phyloP scores from a whole-genome alignment of 2,329 filamentous ascomycete species.

The Trichophyton schoenleinii region DNA sequence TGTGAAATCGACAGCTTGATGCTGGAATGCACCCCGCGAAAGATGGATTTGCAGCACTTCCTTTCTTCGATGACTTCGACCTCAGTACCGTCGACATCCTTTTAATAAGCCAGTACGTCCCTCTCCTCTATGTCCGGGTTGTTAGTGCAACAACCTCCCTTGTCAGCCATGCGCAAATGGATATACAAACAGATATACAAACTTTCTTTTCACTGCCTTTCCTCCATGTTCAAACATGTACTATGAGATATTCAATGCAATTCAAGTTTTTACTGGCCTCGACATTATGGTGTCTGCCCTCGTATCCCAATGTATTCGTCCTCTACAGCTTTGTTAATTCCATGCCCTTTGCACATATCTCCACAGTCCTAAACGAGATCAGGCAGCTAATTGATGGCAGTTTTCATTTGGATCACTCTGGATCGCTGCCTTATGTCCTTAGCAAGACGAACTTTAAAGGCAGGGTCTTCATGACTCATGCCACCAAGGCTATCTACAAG shows the following conservation, averaged over 20 bases:
- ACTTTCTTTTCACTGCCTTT: neutral
- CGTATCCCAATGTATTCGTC: neutral
- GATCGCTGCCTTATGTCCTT: conserved; percentile 91
- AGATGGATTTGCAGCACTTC: conserved; percentile 81
- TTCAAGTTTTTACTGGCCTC: neutral
- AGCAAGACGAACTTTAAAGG: conserved; percentile 97
- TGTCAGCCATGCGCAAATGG: neutral
- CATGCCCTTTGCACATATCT: neutral
- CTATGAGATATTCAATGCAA: conserved; percentile 6
- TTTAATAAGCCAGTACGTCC: conserved; percentile 94
- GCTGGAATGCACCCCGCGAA: conserved; percentile 95
- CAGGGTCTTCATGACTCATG: conserved; percentile 97
- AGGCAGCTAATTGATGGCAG: conserved; percentile 35
- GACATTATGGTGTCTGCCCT: neutral
- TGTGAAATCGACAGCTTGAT: conserved; percentile 57
- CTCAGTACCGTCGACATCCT: conserved; percentile 94
- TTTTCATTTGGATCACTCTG: conserved; percentile 98
- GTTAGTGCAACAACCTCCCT: neutral
- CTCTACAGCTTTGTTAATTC: neutral
- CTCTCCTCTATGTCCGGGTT: conserved; percentile 11
- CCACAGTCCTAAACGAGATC: neutral
- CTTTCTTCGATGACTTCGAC: conserved; percentile 98
- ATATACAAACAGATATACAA: neutral
- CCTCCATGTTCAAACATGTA: neutral
- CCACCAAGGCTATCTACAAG: conserved; percentile 98